Evolutionary conservation across 176 grass and related monocot genomes (phyloP), one percentile per base, ranked within the genome.

Genomic region (Pontederia crassipes): DNA sequence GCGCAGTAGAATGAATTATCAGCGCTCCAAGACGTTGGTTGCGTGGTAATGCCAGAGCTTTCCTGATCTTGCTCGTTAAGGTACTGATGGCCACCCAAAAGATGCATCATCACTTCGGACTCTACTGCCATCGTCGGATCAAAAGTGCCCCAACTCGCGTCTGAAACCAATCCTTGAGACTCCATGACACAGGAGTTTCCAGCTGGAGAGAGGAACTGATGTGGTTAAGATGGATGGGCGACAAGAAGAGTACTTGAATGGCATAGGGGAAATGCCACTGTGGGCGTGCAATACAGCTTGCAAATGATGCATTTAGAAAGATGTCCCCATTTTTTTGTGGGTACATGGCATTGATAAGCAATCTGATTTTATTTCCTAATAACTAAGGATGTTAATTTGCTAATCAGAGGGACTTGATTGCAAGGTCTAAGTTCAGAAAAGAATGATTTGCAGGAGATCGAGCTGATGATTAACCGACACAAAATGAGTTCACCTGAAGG

Each of bases 61-160:
- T 75, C 78, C 51, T 77, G 55, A 48, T 67, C 58, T 56, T 73
- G 77, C 4, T 77, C 74, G 8, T 67, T 64, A 52, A 28, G 64
- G 57, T 62, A 71, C 17, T 79, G 74, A 29, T 78, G 79, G 32
- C 62, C 64, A 52, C 68, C 57, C 40, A 82, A 76, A 18, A 88
- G 62, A 18, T 84, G 74, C 17, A 57, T 57, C 81, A 93, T 88
- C 10, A 88, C 78, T 61, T 84, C 83, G 3, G 74, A 76, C 67
- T 84, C 77, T 0, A 54, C 54, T 11, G 74, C 74, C 18, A 35
- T 81, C 9, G 55, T 52, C 55, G 73, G 10, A 47, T 54, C 62
- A 24, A 78, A 77, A 14, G 69, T 56, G 47, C 70, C 77, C 80
- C 78, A 89, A 15, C 60, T 70, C 4, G 48, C 76, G 35, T 80